A percentile compares a stretch with the other conserved stretches of the same genome.
Evolutionary conservation across 352 stramenopile genomes (phyloP).

Genomic region (Phytophthora cactorum): DNA sequence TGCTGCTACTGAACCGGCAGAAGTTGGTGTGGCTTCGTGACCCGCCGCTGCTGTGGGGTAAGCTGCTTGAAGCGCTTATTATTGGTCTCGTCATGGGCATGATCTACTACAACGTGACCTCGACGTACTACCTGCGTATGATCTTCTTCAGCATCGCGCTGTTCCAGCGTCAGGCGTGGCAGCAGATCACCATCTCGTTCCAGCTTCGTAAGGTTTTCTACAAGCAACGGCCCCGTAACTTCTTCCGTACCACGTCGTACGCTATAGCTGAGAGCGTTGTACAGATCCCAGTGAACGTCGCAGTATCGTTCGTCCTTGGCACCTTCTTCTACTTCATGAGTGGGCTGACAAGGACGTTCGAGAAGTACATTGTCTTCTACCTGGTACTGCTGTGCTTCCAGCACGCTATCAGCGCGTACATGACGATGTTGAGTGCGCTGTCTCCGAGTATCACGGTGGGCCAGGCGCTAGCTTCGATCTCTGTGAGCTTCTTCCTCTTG

Average conservation of each 20-base stretch:
- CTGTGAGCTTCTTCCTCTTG: too few relatives aligned
- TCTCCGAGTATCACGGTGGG: constrained; percentile 59
- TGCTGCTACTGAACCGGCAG: constrained; percentile 62
- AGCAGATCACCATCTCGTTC: too few relatives aligned
- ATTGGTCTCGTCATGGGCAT: too few relatives aligned
- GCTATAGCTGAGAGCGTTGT: too few relatives aligned
- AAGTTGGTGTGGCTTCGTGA: constrained; percentile 75
- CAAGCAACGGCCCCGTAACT: too few relatives aligned
- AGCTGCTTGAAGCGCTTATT: too few relatives aligned
- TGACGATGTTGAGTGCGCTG: too few relatives aligned
- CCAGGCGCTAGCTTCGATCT: constrained; percentile 52
- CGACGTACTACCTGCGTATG: constrained; percentile 71
- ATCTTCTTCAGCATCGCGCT: constrained; percentile 73
- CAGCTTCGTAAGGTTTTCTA: too few relatives aligned
- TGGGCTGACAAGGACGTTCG: constrained; percentile 60
- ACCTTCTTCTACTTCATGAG: constrained; percentile 92
- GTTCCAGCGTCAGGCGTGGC: constrained; percentile 75
- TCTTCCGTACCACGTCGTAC: too few relatives aligned
- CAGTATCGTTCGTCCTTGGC: constrained; percentile 59
- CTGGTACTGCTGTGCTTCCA: constrained; percentile 79
- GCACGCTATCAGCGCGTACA: too few relatives aligned
- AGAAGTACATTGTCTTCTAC: constrained; percentile 82
- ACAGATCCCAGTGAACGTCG: too few relatives aligned
- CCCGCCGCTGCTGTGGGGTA: constrained; percentile 45
- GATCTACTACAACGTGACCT: too few relatives aligned